Evolutionary conservation across 1,284 basidiomycete species (phyloP).

Genomic region (Earliella scabrosa): DNA sequence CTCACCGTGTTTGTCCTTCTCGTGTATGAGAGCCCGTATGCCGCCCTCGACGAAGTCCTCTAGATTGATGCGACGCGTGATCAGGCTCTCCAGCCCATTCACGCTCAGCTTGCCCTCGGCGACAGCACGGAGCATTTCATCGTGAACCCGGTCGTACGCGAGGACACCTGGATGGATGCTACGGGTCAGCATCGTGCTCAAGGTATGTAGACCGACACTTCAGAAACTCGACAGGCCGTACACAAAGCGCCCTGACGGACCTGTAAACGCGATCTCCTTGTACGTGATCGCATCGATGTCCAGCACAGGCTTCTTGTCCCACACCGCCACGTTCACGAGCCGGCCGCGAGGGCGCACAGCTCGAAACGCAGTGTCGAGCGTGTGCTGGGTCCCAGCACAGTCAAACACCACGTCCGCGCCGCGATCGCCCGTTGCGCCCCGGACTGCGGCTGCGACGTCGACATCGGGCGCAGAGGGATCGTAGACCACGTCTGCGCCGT

Average conservation of each 20-base stretch:
- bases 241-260: conserved; percentile 16
- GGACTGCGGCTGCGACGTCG: conserved; percentile 25
- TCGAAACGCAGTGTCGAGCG: conserved; percentile 31
- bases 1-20: conserved; percentile 38
- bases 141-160: conserved; percentile 33
- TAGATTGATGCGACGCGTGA: conserved; percentile 35
- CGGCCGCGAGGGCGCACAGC: conserved; percentile 33
- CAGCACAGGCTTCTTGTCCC: conserved; percentile 30
- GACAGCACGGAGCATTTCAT: conserved; percentile 32
- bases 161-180: not conserved
- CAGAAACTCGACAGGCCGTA: no score
- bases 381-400: conserved; percentile 35
- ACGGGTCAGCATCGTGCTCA: not conserved
- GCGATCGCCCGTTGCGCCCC: conserved; percentile 27
- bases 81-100: conserved; percentile 29
- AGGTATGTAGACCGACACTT: no score
- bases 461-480: conserved; percentile 18
- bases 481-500: conserved; percentile 33
- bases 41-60: conserved; percentile 38
- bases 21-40: conserved; percentile 34
- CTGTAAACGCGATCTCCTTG: conserved; percentile 33
- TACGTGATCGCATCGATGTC: conserved; percentile 32
- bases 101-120: conserved; percentile 32
- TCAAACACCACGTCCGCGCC: conserved; percentile 40
- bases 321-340: conserved; percentile 36